Percentiles rank a stretch among this genome's conserved stretches.
Evolutionary conservation across 176 grass and related monocot species (phyloP).

Genomic region (Bolboschoenus planiculmis): DNA sequence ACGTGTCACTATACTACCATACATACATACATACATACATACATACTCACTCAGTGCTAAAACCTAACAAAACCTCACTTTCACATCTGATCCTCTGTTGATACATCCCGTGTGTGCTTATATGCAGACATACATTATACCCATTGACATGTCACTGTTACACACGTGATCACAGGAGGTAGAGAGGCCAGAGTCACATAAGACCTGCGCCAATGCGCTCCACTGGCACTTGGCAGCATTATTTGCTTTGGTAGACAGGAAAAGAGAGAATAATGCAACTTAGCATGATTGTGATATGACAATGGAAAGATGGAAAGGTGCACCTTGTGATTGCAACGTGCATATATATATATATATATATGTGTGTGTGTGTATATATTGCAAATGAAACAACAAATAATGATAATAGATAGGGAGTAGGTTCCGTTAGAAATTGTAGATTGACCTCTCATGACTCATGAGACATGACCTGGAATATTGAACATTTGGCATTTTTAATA

Average conservation of each 20-base stretch:
- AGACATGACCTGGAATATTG: no score
- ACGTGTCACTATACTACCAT: conserved; percentile 7
- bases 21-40: no score
- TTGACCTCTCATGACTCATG: no score
- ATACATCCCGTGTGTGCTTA: neutral
- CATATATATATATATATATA: no score
- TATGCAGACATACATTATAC: no score
- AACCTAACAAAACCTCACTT: neutral
- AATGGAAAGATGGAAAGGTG: neutral
- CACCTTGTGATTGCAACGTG: neutral
- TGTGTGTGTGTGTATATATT: no score
- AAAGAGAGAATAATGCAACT: neutral
- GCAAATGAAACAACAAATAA: no score
- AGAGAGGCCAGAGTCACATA: neutral
- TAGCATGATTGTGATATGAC: neutral
- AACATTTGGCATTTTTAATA: no score
- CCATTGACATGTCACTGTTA: no score
- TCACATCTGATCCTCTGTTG: neutral
- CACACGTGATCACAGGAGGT: no score
- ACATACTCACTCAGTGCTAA: neutral
- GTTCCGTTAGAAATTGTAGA: no score
- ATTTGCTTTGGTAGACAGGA: neutral
- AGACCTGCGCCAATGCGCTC: neutral
- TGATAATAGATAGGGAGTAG: no score
- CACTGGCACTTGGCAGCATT: conserved; percentile 2